Percentiles rank a stretch among this genome's conserved stretches.
Conservation (phyloP, 768 basidiomycete species). For the Chlorophyllum brunneum region DNA sequence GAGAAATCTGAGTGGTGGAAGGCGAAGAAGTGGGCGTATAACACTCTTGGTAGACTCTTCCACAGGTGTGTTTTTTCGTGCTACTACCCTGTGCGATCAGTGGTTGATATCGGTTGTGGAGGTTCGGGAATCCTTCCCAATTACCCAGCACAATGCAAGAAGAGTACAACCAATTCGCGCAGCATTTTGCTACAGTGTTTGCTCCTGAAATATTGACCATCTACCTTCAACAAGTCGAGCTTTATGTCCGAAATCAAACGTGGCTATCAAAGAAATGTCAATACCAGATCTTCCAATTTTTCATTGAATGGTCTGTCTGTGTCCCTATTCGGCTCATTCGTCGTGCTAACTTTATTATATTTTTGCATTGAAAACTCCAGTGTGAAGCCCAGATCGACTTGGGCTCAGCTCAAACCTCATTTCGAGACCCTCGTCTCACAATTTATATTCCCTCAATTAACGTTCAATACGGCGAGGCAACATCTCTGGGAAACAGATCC, state of each 20-base stretch:
- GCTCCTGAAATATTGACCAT: slow-evolving; percentile 86
- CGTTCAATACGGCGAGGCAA: slow-evolving; percentile 64
- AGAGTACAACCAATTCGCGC: slow-evolving; percentile 67
- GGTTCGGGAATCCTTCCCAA: slow-evolving; percentile 86
- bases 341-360: neutral
- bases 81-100: neutral
- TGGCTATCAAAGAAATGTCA: slow-evolving; percentile 85
- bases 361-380: slow-evolving; percentile 44
- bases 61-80: slow-evolving; percentile 43
- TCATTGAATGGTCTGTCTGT: slow-evolving; percentile 74
- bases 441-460: slow-evolving; percentile 85
- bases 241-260: slow-evolving; percentile 66
- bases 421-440: slow-evolving; percentile 71
- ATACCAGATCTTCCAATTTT: slow-evolving; percentile 80
- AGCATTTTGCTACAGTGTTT: slow-evolving; percentile 72
- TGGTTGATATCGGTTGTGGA: slow-evolving; percentile 20
- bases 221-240: slow-evolving; percentile 68
- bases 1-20: slow-evolving; percentile 88
- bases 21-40: slow-evolving; percentile 91
- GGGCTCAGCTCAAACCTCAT: slow-evolving; percentile 84
- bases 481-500: slow-evolving; percentile 80
- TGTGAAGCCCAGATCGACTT: slow-evolving; percentile 91
- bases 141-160: slow-evolving; percentile 68
- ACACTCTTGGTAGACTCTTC: slow-evolving; percentile 75
- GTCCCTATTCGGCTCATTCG: neutral